These are phyloP conservation scores for Trypanosoma brucei DNA, from an alignment of 208 protist species.

Conservation along the genomic window DNA sequence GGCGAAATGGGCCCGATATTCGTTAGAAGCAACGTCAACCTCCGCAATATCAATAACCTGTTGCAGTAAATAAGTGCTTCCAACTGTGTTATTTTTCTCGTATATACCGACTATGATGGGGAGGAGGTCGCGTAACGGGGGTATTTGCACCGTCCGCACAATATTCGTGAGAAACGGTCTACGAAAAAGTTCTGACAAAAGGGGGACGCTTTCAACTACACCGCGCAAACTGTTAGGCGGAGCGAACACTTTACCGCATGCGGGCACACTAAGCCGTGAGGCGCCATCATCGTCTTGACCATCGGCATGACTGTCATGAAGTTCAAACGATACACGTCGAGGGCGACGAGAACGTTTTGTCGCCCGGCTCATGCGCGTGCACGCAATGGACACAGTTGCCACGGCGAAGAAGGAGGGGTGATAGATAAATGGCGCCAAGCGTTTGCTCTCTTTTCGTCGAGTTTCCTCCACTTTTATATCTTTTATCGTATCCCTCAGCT, in stretches of 20 bases:
- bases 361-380: background rate
- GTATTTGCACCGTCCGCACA: slow-evolving; percentile 5
- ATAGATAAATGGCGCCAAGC: background rate
- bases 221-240: slow-evolving; percentile 6
- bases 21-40: too few relatives aligned
- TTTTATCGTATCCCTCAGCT: slow-evolving; percentile 5
- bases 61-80: background rate
- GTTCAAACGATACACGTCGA: too few relatives aligned
- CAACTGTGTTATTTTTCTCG: background rate
- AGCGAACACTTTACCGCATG: too few relatives aligned
- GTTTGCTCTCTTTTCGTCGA: too few relatives aligned
- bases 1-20: too few relatives aligned
- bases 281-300: too few relatives aligned
- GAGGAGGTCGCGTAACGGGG: background rate
- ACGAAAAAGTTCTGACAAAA: slow-evolving; percentile 1
- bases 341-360: too few relatives aligned
- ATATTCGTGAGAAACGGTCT: background rate
- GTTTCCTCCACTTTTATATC: background rate
- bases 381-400: slow-evolving; percentile 9
- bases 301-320: too few relatives aligned
- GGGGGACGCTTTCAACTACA: slow-evolving; percentile 2
- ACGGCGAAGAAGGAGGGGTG: slow-evolving; percentile 5
- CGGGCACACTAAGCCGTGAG: too few relatives aligned
- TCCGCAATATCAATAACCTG: background rate
- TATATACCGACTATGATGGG: background rate